Conservation (phyloP, 495 filamentous ascomycete genomes). For the Copromyces sp. region DNA sequence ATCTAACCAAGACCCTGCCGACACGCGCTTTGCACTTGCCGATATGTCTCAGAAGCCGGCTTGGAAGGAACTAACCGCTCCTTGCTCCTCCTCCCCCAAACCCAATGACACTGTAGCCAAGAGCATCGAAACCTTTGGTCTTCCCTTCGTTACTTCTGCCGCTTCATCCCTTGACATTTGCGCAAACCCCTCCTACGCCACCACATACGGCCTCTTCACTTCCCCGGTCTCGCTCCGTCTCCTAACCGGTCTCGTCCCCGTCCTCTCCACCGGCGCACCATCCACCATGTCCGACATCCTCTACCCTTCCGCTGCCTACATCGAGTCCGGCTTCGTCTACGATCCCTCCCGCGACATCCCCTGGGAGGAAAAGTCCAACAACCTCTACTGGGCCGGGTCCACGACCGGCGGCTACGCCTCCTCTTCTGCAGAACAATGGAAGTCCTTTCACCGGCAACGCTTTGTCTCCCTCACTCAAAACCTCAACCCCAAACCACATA, state of each 20-base stretch:
- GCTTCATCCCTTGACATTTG: conserved; percentile 16
- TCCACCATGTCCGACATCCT: conserved; percentile 31
- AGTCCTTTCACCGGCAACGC: conserved; percentile 36
- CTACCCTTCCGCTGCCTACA: conserved; percentile 26
- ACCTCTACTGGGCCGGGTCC: conserved; percentile 42
- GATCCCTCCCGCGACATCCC: conserved; percentile 23
- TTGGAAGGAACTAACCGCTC: conserved; percentile 10
- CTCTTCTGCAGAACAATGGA: conserved; percentile 19
- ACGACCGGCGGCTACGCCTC: conserved; percentile 35
- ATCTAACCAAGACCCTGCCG: neutral
- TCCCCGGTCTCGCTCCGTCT: conserved; percentile 19
- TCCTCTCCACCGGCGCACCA: conserved; percentile 28
- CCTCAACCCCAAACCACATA: conserved; percentile 15
- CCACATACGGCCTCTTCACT: conserved; percentile 20
- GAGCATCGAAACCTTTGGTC: conserved; percentile 9
- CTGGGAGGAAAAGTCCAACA: conserved; percentile 32
- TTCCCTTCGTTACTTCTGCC: conserved; percentile 18
- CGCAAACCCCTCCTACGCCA: conserved; percentile 17
- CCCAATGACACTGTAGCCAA: neutral
- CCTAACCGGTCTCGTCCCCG: conserved; percentile 20
- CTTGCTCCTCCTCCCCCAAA: conserved; percentile 3
- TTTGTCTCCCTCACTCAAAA: conserved; percentile 31
- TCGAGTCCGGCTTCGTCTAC: conserved; percentile 24
- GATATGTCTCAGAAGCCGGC: conserved; percentile 7
- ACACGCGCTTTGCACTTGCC: neutral